Evolutionary conservation across 2,329 filamentous ascomycete species (phyloP).

Genomic region (Clarireedia sp.): DNA sequence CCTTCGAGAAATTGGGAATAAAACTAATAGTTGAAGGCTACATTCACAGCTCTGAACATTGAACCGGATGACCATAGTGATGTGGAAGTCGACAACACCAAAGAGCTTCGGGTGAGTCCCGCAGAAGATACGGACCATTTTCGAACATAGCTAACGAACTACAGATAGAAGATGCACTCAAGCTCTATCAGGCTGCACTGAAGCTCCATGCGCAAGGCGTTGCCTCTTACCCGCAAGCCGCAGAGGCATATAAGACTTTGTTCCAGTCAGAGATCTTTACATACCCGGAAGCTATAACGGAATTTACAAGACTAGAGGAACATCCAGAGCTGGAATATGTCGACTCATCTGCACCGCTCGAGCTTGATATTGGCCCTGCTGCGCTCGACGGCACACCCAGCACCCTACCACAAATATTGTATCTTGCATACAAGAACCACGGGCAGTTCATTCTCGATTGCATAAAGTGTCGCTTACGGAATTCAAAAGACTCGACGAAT

Average conservation of each 20-base stretch:
- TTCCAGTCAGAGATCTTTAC: constrained; percentile 92
- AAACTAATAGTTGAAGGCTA: constrained; percentile 10
- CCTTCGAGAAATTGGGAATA: not conserved
- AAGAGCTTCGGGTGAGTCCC: constrained; percentile 66
- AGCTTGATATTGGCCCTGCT: constrained; percentile 48
- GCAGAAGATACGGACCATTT: not conserved
- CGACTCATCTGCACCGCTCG: constrained; percentile 41
- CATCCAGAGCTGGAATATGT: constrained; percentile 42
- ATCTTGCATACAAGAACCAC: constrained; percentile 91
- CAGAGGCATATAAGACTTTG: constrained; percentile 72
- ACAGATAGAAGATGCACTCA: constrained; percentile 87
- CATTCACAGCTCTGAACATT: constrained; percentile 83
- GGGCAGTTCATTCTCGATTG: constrained; percentile 84
- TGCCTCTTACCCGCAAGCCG: constrained; percentile 64
- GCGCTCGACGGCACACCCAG: constrained; percentile 68
- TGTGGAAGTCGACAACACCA: constrained; percentile 89
- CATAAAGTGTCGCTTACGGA: constrained; percentile 45
- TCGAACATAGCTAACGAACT: not conserved
- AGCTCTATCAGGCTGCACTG: constrained; percentile 84
- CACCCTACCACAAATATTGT: constrained; percentile 80
- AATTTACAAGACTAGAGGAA: constrained; percentile 65
- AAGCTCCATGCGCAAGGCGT: constrained; percentile 87
- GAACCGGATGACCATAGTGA: constrained; percentile 86
- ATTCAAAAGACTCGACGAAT: constrained; percentile 26
- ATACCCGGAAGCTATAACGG: constrained; percentile 78